phyloP scores from a whole-genome alignment of 805 yeast species.

The Hanseniaspora pseudoguilliermondii region DNA sequence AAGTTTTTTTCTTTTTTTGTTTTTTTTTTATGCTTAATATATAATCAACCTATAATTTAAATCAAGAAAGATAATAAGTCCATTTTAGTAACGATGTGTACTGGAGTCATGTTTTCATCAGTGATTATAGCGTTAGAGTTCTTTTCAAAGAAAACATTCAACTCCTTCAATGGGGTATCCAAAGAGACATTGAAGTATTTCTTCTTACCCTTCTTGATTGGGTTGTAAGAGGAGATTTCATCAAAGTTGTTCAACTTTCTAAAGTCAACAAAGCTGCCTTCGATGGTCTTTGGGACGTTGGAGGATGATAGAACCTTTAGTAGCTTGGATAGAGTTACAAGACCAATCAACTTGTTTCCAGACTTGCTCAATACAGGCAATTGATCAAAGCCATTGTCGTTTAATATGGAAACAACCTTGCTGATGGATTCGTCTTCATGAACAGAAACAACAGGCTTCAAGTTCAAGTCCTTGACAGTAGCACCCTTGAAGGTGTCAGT shows the following conservation, averaged over 20 bases:
- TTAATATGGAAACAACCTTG: conserved; percentile 55
- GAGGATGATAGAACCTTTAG: conserved; percentile 54
- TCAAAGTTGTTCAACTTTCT: conserved; percentile 51
- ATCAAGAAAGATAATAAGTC: conserved; percentile 50
- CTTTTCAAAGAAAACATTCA: conserved; percentile 71
- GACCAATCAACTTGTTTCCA: conserved; percentile 52
- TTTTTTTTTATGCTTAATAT: too few relatives aligned
- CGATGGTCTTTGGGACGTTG: conserved; percentile 43
- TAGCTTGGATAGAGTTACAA: conserved; percentile 62
- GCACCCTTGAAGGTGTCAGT: conserved; percentile 38
- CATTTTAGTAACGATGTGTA: conserved; percentile 78
- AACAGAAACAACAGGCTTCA: conserved; percentile 73
- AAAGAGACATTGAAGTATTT: conserved; percentile 54
- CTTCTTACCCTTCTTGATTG: conserved; percentile 51
- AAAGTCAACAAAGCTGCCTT: conserved; percentile 49
- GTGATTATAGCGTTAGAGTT: conserved; percentile 76
- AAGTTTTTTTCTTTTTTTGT: too few relatives aligned
- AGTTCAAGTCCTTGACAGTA: conserved; percentile 54
- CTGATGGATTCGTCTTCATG: conserved; percentile 45
- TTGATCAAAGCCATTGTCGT: conserved; percentile 71
- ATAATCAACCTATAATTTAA: conserved; percentile 11
- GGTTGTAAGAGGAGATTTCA: conserved; percentile 48
- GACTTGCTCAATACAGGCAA: conserved; percentile 53
- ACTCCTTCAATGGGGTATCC: conserved; percentile 50
- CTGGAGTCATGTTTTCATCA: conserved; percentile 54